Evolutionary conservation across 176 grass and related monocot species (phyloP).

Genomic region (Sorghum bicolor): DNA sequence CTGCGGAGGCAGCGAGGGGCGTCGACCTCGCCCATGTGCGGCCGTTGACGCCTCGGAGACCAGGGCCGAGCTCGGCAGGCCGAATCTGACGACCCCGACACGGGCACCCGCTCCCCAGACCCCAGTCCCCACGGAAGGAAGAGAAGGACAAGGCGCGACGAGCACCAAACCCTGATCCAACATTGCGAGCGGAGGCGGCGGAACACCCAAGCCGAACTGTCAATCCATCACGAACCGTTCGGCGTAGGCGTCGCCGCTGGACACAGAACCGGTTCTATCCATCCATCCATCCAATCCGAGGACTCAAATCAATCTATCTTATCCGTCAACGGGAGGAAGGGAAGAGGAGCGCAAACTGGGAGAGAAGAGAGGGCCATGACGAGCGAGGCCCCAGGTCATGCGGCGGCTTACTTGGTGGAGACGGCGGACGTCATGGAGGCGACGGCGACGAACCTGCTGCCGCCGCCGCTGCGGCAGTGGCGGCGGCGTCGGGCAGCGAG

Average conservation of each 20-base stretch:
- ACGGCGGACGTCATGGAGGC: slow-evolving; percentile 34
- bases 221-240: not conserved
- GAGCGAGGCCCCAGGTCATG: too few relatives aligned
- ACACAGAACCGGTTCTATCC: not conserved
- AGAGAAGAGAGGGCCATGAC: not conserved
- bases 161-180: slow-evolving; percentile 19
- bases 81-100: slow-evolving; percentile 25
- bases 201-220: not conserved
- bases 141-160: too few relatives aligned
- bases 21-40: not conserved
- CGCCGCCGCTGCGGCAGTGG: not conserved
- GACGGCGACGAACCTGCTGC: slow-evolving; percentile 40
- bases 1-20: not conserved
- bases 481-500: slow-evolving; percentile 19
- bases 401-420: slow-evolving; percentile 40
- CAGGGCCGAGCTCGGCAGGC: not conserved
- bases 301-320: not conserved
- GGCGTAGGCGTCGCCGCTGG: not conserved
- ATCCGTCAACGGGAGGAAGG: not conserved
- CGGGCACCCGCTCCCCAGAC: not conserved
- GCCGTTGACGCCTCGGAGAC: not conserved
- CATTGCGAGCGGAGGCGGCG: not conserved
- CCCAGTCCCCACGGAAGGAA: too few relatives aligned
- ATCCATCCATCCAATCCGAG: not conserved
- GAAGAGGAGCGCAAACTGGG: not conserved